Evolutionary conservation across 2,329 filamentous ascomycete species (phyloP).

Genomic region (Penicillium sp.): DNA sequence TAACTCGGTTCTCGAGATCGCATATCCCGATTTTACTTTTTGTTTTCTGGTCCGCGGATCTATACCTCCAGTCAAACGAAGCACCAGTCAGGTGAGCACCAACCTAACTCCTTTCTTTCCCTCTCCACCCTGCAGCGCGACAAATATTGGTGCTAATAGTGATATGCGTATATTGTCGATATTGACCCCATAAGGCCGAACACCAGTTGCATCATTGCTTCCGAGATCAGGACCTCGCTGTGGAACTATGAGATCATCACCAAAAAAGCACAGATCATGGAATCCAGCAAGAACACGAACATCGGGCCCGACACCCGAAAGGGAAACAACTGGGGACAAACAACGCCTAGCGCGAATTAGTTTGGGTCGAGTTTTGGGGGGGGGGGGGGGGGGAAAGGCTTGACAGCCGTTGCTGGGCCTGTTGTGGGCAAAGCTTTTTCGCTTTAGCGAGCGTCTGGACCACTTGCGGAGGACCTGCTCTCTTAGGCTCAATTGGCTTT

Average conservation of each 20-base stretch:
- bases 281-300: neutral
- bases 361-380: conserved; percentile 20
- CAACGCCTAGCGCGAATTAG: conserved; percentile 18
- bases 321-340: conserved; percentile 14
- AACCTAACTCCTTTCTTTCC: neutral
- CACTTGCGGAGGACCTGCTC: conserved; percentile 20
- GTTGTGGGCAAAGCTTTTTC: conserved; percentile 26
- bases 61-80: neutral
- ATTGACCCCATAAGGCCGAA: conserved; percentile 1
- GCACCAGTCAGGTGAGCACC: neutral
- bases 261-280: conserved; percentile 5
- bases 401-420: conserved; percentile 34
- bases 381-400: conserved; percentile 14
- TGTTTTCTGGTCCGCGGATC: neutral
- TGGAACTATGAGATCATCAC: conserved; percentile 27
- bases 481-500: conserved; percentile 9
- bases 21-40: neutral
- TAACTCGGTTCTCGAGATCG: conserved; percentile 3
- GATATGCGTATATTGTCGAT: neutral
- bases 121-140: neutral
- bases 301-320: conserved; percentile 1
- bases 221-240: conserved; percentile 10
- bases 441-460: conserved; percentile 12
- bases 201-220: conserved; percentile 21
- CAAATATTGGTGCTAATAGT: too few relatives aligned